Evolutionary conservation across 805 yeast species (phyloP), one percentile per base, ranked within the genome.

Genomic region (Candida gorgasii): DNA sequence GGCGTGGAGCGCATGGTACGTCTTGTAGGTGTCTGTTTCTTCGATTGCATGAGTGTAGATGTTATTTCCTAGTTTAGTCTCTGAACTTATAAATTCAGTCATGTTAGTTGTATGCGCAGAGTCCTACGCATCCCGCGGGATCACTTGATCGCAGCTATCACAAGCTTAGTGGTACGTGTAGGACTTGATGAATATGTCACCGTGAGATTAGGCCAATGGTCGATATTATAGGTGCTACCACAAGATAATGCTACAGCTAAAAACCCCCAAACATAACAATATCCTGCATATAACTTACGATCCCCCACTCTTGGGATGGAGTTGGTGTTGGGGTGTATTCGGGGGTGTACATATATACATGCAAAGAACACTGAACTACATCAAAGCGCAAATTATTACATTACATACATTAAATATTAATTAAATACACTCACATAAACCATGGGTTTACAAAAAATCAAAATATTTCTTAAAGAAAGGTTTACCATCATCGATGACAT

Each of bases 401-500:
- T n/a, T n/a, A n/a, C n/a, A n/a, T n/a, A n/a, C n/a, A n/a, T 26
- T 26, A 26, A 26, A 5, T 14, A 17, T 17, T 13, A 30, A 30
- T 29, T 29, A 24, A 24, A 24, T 7, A 7, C 12, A 24, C n/a
- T 20, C 24, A 20, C 24, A 20, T 7, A n/a, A n/a, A n/a, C n/a
- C n/a, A n/a, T n/a, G n/a, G n/a, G n/a, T 26, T 13, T 29, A 29
- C 3, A 42, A 8, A 14, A 49, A 46, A 28, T 46, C 49, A 39
- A 47, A 49, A 19, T 19, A 45, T 13, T 45, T 45, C 42, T 55
- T 49, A 50, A 61, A 65, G 9, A 52, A 55, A 16, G 49, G 46
- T 47, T 62, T 62, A 1, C 68, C 69, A 36, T 58, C 55, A 16
- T 75, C 79, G 43, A 81, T 63, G 8, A 79, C 66, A 48, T 75